phyloP scores from a whole-genome alignment of 2,329 filamentous ascomycete species.

The Penicillium brasilianum region DNA sequence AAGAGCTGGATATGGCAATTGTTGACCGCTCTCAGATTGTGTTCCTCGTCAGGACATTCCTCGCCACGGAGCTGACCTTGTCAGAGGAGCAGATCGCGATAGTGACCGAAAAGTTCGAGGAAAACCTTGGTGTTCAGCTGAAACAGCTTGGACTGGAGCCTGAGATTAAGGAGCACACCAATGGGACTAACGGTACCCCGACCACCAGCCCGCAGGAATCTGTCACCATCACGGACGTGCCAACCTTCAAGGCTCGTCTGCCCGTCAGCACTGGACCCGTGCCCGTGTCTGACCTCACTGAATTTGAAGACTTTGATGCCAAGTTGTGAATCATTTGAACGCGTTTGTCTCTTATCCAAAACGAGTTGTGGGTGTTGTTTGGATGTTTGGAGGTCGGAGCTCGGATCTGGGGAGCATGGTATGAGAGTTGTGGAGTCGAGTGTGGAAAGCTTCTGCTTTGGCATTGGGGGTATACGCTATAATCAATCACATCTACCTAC shows the following conservation, averaged over 20 bases:
- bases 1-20: conserved; percentile 51
- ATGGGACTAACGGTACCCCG: conserved; percentile 38
- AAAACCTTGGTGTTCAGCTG: conserved; percentile 53
- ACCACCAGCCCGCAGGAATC: conserved; percentile 47
- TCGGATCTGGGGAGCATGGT: not conserved
- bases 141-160: conserved; percentile 51
- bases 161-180: conserved; percentile 40
- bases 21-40: conserved; percentile 58
- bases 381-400: not conserved
- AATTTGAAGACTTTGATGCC: conserved; percentile 83
- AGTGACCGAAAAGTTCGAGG: conserved; percentile 56
- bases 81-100: conserved; percentile 55
- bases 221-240: conserved; percentile 74
- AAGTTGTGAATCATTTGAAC: conserved; percentile 67
- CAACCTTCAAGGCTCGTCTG: conserved; percentile 78
- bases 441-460: not conserved
- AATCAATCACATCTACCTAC: not conserved
- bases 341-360: not conserved
- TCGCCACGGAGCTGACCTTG: conserved; percentile 56
- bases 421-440: conserved; percentile 1
- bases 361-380: conserved; percentile 5
- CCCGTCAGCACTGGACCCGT: conserved; percentile 73
- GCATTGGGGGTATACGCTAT: not conserved
- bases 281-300: conserved; percentile 74
- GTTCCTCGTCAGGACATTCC: conserved; percentile 57